phyloP scores from a whole-genome alignment of 2,329 filamentous ascomycete species.

The Aureobasidium sp. region DNA sequence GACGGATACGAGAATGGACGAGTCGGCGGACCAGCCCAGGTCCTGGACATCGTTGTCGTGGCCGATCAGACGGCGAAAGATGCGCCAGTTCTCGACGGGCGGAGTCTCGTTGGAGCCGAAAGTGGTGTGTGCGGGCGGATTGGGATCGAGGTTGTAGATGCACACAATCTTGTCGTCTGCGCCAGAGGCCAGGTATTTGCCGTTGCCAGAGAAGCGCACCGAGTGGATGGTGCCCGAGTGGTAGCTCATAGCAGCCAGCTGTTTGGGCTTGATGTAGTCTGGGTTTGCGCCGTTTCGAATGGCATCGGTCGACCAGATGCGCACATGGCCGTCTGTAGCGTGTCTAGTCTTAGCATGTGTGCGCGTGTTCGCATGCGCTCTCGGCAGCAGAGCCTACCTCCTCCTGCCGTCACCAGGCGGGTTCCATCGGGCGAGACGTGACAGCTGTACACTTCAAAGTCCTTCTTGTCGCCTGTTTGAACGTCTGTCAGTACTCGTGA shows the following conservation, averaged over 20 bases:
- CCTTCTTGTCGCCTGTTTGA: slow-evolving; percentile 77
- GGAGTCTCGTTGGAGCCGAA: slow-evolving; percentile 87
- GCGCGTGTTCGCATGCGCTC: neutral
- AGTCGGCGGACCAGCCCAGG: slow-evolving; percentile 92
- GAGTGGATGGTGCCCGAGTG: slow-evolving; percentile 96
- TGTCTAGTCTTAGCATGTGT: slow-evolving; percentile 13
- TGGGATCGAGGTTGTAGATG: slow-evolving; percentile 85
- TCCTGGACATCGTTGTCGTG: slow-evolving; percentile 99
- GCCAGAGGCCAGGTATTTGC: slow-evolving; percentile 89
- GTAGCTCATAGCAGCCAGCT: slow-evolving; percentile 96
- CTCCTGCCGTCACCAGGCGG: slow-evolving; percentile 85
- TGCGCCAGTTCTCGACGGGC: slow-evolving; percentile 96
- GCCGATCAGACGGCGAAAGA: slow-evolving; percentile 83
- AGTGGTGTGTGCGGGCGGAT: slow-evolving; percentile 66
- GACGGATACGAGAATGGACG: slow-evolving; percentile 90
- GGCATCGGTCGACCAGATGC: slow-evolving; percentile 94
- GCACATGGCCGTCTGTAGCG: slow-evolving; percentile 76
- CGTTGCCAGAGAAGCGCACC: slow-evolving; percentile 92
- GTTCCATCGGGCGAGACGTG: slow-evolving; percentile 92
- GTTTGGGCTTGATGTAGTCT: slow-evolving; percentile 70
- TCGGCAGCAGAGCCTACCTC: slow-evolving; percentile 52
- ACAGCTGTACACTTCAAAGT: slow-evolving; percentile 97
- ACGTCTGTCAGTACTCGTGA: neutral
- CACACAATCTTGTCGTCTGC: slow-evolving; percentile 99
- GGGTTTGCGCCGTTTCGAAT: slow-evolving; percentile 73